Conservation (phyloP, 1,139 yeast genomes). For the Candida sp. region DNA sequence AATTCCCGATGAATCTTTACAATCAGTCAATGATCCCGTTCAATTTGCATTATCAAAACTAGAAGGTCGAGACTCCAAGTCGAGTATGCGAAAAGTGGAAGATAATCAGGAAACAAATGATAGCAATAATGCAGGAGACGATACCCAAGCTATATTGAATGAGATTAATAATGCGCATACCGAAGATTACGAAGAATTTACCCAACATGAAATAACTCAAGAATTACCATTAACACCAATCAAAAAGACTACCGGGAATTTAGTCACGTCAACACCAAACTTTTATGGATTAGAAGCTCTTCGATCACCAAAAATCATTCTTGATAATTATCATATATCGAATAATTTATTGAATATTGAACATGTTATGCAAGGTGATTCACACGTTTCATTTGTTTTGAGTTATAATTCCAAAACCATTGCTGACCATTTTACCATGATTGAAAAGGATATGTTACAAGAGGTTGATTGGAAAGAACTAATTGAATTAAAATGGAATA, state of each 20-base stretch:
- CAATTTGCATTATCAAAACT: constrained; percentile 69
- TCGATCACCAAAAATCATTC: constrained; percentile 31
- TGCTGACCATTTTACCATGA: constrained; percentile 78
- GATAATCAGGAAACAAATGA: constrained; percentile 10
- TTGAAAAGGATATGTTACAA: constrained; percentile 78
- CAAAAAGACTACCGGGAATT: constrained; percentile 6
- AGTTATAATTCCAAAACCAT: constrained; percentile 63
- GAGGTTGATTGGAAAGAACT: constrained; percentile 94
- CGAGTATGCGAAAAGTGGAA: constrained; percentile 6
- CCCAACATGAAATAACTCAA: constrained; percentile 18
- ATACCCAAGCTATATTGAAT: constrained; percentile 36
- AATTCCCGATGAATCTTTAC: constrained; percentile 72
- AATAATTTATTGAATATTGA: constrained; percentile 29
- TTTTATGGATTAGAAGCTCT: constrained; percentile 4
- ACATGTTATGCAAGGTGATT: constrained; percentile 29
- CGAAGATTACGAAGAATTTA: constrained; percentile 31
- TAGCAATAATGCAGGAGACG: constrained; percentile 9
- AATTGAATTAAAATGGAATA: constrained; percentile 73
- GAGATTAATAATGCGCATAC: constrained; percentile 43
- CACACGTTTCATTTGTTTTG: constrained; percentile 78
- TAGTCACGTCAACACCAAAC: constrained; percentile 14
- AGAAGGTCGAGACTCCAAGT: constrained; percentile 55
- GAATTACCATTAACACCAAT: constrained; percentile 29
- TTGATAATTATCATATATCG: constrained; percentile 34
- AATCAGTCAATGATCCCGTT: constrained; percentile 60